Evolutionary conservation across 768 basidiomycete genomes (phyloP).

Genomic region (Hericium erinaceus): DNA sequence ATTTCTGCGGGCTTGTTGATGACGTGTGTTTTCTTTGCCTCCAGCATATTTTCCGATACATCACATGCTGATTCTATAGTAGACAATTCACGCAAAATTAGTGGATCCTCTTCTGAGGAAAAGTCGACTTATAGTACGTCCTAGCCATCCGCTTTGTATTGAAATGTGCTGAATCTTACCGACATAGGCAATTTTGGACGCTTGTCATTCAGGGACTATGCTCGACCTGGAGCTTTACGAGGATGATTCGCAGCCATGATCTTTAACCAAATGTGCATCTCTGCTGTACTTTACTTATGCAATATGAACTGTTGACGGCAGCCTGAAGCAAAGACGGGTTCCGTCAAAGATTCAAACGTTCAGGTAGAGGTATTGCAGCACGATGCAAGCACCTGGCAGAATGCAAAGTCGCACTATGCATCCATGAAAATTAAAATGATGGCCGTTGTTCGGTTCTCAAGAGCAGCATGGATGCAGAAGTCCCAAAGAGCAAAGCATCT

Average conservation of each 20-base stretch:
- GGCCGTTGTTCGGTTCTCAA: no score
- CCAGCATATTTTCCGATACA: background rate
- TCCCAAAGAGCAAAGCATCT: no score
- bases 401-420: no score
- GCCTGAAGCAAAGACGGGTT: background rate
- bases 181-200: conserved; percentile 13
- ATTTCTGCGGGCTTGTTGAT: conserved; percentile 6
- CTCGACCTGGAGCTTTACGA: conserved; percentile 13
- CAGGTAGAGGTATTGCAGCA: background rate
- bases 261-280: background rate
- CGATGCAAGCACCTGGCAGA: background rate
- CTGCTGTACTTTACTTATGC: background rate
- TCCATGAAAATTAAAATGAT: no score
- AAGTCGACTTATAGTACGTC: conserved; percentile 9
- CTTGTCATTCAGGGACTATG: conserved; percentile 16
- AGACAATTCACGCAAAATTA: conserved; percentile 7
- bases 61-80: background rate
- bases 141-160: background rate
- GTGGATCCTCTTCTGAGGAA: conserved; percentile 10
- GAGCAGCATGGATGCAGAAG: no score
- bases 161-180: background rate
- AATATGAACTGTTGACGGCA: background rate
- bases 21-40: conserved; percentile 3
- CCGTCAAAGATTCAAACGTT: background rate
- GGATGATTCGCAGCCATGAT: background rate